These are phyloP conservation scores for Puccinia horiana DNA, from an alignment of 1,284 basidiomycete species.

Conservation along the genomic window DNA sequence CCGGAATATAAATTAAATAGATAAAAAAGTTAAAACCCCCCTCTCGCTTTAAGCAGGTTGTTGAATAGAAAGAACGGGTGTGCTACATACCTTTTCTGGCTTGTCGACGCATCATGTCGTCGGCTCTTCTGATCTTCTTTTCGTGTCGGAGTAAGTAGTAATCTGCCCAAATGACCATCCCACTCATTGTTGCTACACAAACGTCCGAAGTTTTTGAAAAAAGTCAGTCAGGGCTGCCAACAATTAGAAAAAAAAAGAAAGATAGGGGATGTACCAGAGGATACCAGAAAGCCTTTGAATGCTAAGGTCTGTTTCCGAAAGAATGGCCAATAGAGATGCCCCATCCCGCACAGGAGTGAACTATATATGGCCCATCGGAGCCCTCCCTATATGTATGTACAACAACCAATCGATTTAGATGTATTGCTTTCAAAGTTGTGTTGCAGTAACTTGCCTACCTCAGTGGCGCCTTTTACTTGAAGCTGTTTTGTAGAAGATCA, in stretches of 20 bases:
- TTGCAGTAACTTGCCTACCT: background rate
- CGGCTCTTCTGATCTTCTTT: slow-evolving; percentile 66
- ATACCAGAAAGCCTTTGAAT: slow-evolving; percentile 74
- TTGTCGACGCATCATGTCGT: slow-evolving; percentile 70
- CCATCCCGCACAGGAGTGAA: slow-evolving; percentile 10
- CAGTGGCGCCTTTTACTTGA: slow-evolving; percentile 32
- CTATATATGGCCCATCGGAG: slow-evolving; percentile 36
- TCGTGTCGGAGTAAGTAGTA: slow-evolving; percentile 73
- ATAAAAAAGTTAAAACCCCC: no score
- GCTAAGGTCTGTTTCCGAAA: slow-evolving; percentile 72
- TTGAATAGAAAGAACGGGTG: background rate
- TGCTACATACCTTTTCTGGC: slow-evolving; percentile 65
- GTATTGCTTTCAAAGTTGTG: background rate
- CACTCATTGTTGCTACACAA: slow-evolving; percentile 66
- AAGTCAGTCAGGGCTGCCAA: background rate
- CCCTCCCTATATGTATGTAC: slow-evolving; percentile 15
- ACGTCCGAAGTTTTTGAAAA: no score
- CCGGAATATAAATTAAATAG: background rate
- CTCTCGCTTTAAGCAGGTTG: no score
- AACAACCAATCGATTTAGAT: background rate
- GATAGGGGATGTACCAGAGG: slow-evolving; percentile 63
- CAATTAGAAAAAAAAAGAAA: background rate
- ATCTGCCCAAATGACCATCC: slow-evolving; percentile 74
- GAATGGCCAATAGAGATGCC: slow-evolving; percentile 28
- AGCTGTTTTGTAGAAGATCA: background rate